A percentile compares a stretch with the other conserved stretches of the same genome.
phyloP scores from a whole-genome alignment of 176 grass and related monocot genomes.

The Oryza brachyantha region DNA sequence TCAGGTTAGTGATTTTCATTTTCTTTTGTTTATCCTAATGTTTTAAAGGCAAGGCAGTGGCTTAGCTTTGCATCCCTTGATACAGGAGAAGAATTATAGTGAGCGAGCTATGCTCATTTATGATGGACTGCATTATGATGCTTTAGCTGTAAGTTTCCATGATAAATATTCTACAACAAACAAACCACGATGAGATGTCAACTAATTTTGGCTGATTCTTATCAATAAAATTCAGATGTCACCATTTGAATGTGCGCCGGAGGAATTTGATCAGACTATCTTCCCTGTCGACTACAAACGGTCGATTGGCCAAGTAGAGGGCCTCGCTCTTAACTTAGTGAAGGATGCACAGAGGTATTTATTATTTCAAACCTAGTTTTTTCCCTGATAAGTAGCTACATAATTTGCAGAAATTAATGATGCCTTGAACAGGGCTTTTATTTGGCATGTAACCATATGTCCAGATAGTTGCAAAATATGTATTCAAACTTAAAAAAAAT shows the following conservation, averaged over 20 bases:
- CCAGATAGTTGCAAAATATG: not conserved
- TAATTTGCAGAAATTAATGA: not conserved
- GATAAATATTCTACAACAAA: not conserved
- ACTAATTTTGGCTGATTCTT: slow-evolving; percentile 13
- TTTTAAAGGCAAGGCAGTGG: not conserved
- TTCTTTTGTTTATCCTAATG: not conserved
- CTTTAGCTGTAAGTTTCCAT: slow-evolving; percentile 80
- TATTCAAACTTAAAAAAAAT: not conserved
- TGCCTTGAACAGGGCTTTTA: not conserved
- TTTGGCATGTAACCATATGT: not conserved
- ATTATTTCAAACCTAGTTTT: not conserved
- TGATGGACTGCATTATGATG: slow-evolving; percentile 95
- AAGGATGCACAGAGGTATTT: slow-evolving; percentile 72
- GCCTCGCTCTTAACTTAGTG: slow-evolving; percentile 77
- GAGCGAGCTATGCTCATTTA: slow-evolving; percentile 97
- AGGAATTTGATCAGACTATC: slow-evolving; percentile 97
- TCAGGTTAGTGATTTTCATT: slow-evolving; percentile 46
- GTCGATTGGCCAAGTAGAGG: slow-evolving; percentile 72
- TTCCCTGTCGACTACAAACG: slow-evolving; percentile 57
- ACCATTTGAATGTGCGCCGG: slow-evolving; percentile 79
- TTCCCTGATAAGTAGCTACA: not conserved
- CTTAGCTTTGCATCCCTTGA: slow-evolving; percentile 27
- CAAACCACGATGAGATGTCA: not conserved
- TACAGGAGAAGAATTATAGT: slow-evolving; percentile 70
- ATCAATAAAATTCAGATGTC: slow-evolving; percentile 56